Conservation (phyloP, 805 yeast genomes). For the Candida xiaguanensis region DNA sequence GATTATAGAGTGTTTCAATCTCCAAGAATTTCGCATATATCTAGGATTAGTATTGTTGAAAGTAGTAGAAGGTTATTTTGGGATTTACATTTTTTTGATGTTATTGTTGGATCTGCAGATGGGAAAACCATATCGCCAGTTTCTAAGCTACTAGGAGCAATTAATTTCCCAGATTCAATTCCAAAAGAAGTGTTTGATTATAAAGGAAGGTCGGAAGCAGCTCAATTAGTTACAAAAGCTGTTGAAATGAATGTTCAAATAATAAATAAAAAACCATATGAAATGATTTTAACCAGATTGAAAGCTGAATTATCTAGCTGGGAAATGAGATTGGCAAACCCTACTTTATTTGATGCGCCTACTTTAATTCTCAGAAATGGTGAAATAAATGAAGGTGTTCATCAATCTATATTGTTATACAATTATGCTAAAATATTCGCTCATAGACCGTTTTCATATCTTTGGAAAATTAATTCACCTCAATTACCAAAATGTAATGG, state of each 20-base stretch:
- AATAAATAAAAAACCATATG: conserved; percentile 35
- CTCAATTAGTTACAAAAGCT: conserved; percentile 18
- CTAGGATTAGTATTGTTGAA: conserved; percentile 15
- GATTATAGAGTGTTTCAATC: conserved; percentile 9
- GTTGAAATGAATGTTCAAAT: conserved; percentile 46
- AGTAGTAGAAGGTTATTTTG: conserved; percentile 46
- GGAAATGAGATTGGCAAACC: conserved; percentile 40
- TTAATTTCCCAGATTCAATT: conserved; percentile 38
- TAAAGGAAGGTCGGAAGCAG: conserved; percentile 16
- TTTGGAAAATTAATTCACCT: conserved; percentile 39
- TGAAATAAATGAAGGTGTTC: conserved; percentile 50
- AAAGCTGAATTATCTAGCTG: conserved; percentile 48
- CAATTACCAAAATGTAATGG: conserved; percentile 13
- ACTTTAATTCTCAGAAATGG: conserved; percentile 42
- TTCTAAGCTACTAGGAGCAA: conserved; percentile 30
- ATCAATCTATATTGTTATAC: conserved; percentile 45
- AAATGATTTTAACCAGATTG: conserved; percentile 32
- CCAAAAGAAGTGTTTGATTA: conserved; percentile 39
- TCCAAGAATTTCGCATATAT: conserved; percentile 13
- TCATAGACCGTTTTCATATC: conserved; percentile 50
- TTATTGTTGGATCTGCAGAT: conserved; percentile 52
- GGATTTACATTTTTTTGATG: conserved; percentile 52
- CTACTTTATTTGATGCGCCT: conserved; percentile 11
- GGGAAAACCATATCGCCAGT: conserved; percentile 30
- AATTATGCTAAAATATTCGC: conserved; percentile 54